Evolutionary conservation across 169 alveolate species (phyloP).

Genomic region (Babesia divergens): DNA sequence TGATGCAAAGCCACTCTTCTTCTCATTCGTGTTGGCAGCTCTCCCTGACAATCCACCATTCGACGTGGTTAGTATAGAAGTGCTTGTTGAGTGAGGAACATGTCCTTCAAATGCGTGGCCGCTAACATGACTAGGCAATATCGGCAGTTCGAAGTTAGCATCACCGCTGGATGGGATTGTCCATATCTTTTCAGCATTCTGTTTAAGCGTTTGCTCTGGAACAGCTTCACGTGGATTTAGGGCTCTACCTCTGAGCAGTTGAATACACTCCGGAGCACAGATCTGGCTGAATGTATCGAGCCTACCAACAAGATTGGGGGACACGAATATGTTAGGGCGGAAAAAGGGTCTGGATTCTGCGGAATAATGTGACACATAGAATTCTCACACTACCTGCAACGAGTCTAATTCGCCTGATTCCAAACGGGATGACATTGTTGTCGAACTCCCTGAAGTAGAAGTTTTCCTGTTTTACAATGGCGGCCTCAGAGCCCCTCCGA

Average conservation of each 20-base stretch:
- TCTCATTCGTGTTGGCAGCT: no score
- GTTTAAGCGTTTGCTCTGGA: neutral
- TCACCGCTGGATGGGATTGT: neutral
- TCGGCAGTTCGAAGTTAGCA: neutral
- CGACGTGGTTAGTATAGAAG: no score
- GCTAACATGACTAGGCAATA: no score
- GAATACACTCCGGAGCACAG: neutral
- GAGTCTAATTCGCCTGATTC: conserved; percentile 3
- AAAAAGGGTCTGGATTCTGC: conserved; percentile 11
- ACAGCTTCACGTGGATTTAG: neutral
- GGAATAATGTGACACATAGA: neutral
- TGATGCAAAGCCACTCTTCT: no score
- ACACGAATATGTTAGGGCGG: conserved; percentile 15
- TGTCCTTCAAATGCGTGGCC: no score
- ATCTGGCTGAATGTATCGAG: neutral
- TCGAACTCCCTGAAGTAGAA: conserved; percentile 43
- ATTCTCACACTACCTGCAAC: conserved; percentile 10
- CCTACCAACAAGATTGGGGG: neutral
- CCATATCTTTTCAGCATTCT: neutral
- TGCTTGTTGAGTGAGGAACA: no score
- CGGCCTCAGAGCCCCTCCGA: conserved; percentile 45
- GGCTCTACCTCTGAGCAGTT: neutral
- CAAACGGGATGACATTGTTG: neutral
- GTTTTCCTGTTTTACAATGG: conserved; percentile 36
- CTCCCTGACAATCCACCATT: no score